Base-by-base conservation (phyloP, 23 red algal genomes). In the Gracilariopsis chorda region DNA sequence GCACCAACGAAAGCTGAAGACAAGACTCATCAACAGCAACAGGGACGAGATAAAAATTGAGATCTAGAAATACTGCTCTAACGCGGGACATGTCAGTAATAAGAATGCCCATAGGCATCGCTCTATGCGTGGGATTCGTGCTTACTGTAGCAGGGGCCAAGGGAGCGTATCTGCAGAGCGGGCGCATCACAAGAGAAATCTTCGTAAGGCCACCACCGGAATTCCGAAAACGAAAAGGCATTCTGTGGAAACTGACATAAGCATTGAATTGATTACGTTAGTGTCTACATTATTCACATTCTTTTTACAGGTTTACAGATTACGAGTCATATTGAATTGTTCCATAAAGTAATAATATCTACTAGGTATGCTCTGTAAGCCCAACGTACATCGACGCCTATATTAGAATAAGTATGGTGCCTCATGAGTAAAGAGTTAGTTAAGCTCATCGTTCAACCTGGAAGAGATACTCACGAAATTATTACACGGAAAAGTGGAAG, bases 91-190 rank as follows among this genome's bases (percentile, higher is more conserved):
- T 86, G 24, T 7, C 42, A 30, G 21, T 86, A 2, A 30, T 86
- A 34, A 19, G 81, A 67, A 51, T 86, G 60, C 56, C 70, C 4
- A 39, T 86, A 7, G 44, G 49, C 29, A 51, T 86, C 10, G 56
- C 43, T 24, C 42, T 58, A 17, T 71, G 37, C 81, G 37, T 86
- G 11, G 57, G 60, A 43, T 72, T 86, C 25, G 9, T 2, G 12
- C 32, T 86, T 73, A 6, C n/a, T 7, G 55, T 21, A 21, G n/a
- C 21, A 5, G 19, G 19, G 21, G n/a, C n/a, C n/a, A n/a, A n/a
- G n/a, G n/a, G n/a, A n/a, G n/a, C n/a, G n/a, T n/a, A n/a, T n/a
- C n/a, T n/a, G n/a, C n/a, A n/a, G n/a, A n/a, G n/a, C n/a, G n/a
- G n/a, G n/a, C n/a, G n/a, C n/a, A n/a, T n/a, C 7, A 7, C 30